A percentile compares a stretch with the other conserved stretches of the same genome.
These are phyloP conservation scores for Aphanomyces invadans DNA, from an alignment of 352 stramenopile genomes.

Conservation along the genomic window DNA sequence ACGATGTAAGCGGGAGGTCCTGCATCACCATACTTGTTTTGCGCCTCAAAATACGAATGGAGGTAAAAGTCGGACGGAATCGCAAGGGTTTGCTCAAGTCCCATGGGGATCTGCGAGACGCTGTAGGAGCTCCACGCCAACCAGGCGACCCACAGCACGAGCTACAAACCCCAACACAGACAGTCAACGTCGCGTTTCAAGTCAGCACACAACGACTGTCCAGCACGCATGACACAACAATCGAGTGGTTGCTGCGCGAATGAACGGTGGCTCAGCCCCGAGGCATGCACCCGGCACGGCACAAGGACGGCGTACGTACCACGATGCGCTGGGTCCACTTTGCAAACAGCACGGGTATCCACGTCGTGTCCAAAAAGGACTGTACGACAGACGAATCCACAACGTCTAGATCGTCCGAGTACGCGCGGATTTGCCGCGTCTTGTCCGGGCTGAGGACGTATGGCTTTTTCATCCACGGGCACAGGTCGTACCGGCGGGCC, in stretches of 20 bases:
- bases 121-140: slow-evolving; percentile 41
- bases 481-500: slow-evolving; percentile 58
- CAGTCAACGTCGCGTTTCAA: slow-evolving; percentile 17
- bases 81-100: slow-evolving; percentile 81
- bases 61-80: slow-evolving; percentile 84
- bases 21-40: slow-evolving; percentile 76
- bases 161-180: slow-evolving; percentile 28
- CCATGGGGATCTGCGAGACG: slow-evolving; percentile 58
- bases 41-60: slow-evolving; percentile 81
- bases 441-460: slow-evolving; percentile 37
- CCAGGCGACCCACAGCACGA: slow-evolving; percentile 25
- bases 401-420: slow-evolving; percentile 16
- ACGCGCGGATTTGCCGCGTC: slow-evolving; percentile 28
- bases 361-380: slow-evolving; percentile 55
- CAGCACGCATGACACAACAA: too few relatives aligned
- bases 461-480: slow-evolving; percentile 53
- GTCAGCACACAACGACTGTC: too few relatives aligned
- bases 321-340: slow-evolving; percentile 54
- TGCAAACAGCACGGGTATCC: slow-evolving; percentile 52
- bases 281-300: too few relatives aligned
- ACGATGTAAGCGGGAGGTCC: slow-evolving; percentile 84
- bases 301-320: too few relatives aligned
- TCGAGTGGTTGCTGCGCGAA: too few relatives aligned
- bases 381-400: slow-evolving; percentile 33
- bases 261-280: too few relatives aligned